These are phyloP conservation scores for Naganishia cerealis DNA, from an alignment of 1,284 basidiomycete species.

Conservation along the genomic window DNA sequence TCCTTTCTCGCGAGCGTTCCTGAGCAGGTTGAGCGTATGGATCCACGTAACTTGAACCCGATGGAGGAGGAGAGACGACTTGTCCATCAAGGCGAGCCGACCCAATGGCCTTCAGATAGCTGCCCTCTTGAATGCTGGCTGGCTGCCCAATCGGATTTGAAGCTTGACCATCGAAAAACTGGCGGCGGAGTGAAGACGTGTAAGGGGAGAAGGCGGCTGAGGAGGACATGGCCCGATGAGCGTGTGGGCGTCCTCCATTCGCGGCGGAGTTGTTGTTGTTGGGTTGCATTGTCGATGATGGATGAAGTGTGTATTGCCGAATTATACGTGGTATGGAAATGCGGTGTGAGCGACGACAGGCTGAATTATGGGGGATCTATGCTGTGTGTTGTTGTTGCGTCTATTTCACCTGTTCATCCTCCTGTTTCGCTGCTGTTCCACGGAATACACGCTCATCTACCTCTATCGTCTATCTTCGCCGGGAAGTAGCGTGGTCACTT, in stretches of 20 bases:
- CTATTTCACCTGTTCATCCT: slow-evolving; percentile 21
- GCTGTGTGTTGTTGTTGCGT: slow-evolving; percentile 7
- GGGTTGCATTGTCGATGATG: slow-evolving; percentile 12
- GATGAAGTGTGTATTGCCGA: background rate
- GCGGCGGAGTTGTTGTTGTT: background rate
- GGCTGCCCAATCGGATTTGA: slow-evolving; percentile 3
- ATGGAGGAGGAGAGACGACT: slow-evolving; percentile 17
- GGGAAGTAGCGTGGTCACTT: too few species aligned
- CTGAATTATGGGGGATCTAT: slow-evolving; percentile 7
- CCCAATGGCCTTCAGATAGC: slow-evolving; percentile 8
- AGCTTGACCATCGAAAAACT: slow-evolving; percentile 1
- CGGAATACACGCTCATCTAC: background rate
- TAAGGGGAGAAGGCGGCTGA: slow-evolving; percentile 25
- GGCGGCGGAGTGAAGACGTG: slow-evolving; percentile 5
- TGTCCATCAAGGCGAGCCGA: slow-evolving; percentile 15
- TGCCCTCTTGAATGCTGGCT: slow-evolving; percentile 1
- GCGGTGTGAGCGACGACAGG: background rate
- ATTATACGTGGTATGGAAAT: slow-evolving; percentile 3
- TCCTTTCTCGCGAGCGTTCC: slow-evolving; percentile 9
- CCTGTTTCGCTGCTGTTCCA: background rate
- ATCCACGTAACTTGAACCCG: slow-evolving; percentile 4
- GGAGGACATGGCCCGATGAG: slow-evolving; percentile 29
- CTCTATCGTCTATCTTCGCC: slow-evolving; percentile 24
- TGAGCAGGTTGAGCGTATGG: background rate
- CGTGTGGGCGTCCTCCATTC: slow-evolving; percentile 2